Evolutionary conservation across 2,329 filamentous ascomycete genomes (phyloP), one percentile per base, ranked within the genome.

Genomic region (Thermochaetoides dissita): DNA sequence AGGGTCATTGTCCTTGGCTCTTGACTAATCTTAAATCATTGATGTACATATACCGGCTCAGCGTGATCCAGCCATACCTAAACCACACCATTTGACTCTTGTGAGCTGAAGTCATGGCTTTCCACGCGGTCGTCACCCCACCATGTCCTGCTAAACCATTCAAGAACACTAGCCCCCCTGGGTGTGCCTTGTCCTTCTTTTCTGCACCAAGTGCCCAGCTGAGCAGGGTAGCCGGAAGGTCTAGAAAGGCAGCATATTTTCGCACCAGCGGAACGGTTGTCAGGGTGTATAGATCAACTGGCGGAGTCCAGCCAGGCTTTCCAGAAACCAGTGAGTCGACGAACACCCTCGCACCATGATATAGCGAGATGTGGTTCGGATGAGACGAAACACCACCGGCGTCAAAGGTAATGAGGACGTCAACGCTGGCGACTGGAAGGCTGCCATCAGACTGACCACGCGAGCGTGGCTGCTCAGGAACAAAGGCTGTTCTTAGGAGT

Each of bases 1-100:
- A 24, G 17, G 17, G 17, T 50, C 44, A 49, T 38, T 41, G 38
- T 3, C 42, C 36, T 39, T 47, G 46, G 37, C 60, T 54, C 45
- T 62, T 63, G 49, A 73, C 71, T 30, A 74, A 58, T 56, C 68
- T 72, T 62, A 98, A 58, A 59, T 96, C 88, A 62, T 98, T 98
- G 30, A 96, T 74, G 44, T 87, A 74, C 91, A 98, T 96, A 63
- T 96, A 98, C 46, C 91, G 71, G 55, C 87, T 91, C 44, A 94
- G 59, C 0, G 76, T 72, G 57, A 98, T 94, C 87, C 88, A 98
- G 3, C 87, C 85, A 74, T 87, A 96, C 7, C 91, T 76, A 58
- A 96, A 98, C 91, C 91, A 98, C 33, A 84, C 76, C 91, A 98
- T 98, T 71, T 98, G 91, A 61, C 87, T 95, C 63, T 78, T 70